Percentiles rank a stretch among this genome's conserved stretches.
Evolutionary conservation across 345 rosid species (phyloP).

Genomic region (Melastoma malabathricum): DNA sequence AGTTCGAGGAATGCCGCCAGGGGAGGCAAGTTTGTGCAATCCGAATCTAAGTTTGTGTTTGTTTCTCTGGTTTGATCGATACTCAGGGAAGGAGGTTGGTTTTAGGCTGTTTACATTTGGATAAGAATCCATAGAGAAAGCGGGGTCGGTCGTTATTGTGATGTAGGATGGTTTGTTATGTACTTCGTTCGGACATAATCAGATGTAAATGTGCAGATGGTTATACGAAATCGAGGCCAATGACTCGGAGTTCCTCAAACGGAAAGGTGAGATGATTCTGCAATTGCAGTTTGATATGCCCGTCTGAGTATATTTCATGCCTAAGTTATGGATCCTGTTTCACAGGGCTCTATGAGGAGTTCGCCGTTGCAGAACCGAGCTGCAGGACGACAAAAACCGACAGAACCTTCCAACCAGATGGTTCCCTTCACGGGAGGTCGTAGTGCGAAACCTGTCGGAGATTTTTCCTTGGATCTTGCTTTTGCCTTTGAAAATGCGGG

Average conservation of each 20-base stretch:
- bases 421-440: conserved; percentile 36
- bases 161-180: background rate
- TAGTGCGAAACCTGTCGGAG: conserved; percentile 33
- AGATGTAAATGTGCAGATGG: conserved; percentile 30
- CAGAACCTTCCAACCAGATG: conserved; percentile 37
- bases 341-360: conserved; percentile 31
- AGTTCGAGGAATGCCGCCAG: conserved; percentile 20
- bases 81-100: background rate
- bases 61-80: background rate
- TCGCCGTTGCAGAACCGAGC: conserved; percentile 13
- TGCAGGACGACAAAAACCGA: conserved; percentile 19
- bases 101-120: background rate
- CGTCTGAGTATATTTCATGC: background rate
- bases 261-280: conserved; percentile 32
- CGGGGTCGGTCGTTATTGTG: background rate
- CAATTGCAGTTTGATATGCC: background rate
- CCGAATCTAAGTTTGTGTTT: background rate
- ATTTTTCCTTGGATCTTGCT: conserved; percentile 55
- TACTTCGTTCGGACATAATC: conserved; percentile 5
- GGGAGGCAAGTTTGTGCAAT: conserved; percentile 20
- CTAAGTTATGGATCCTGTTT: conserved; percentile 8
- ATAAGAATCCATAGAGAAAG: too few species aligned
- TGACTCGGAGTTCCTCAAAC: conserved; percentile 29
- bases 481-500: conserved; percentile 74
- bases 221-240: conserved; percentile 31